These are phyloP conservation scores for Hanseniaspora lachancei DNA, from an alignment of 805 yeast species.

Conservation along the genomic window DNA sequence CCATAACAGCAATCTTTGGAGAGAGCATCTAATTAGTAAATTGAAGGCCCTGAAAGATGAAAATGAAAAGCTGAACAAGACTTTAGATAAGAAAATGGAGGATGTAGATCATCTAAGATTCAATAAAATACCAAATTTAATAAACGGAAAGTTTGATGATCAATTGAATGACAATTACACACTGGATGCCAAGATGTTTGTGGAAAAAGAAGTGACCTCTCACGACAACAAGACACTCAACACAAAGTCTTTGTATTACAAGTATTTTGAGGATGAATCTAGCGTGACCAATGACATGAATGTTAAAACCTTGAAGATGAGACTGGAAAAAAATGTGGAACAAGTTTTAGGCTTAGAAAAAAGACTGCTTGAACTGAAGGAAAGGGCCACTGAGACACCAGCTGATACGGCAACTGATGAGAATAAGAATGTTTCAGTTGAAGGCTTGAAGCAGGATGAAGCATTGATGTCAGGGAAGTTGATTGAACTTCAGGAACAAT, in stretches of 20 bases:
- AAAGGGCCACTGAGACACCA: background rate
- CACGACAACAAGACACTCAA: conserved; percentile 7
- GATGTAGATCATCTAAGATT: background rate
- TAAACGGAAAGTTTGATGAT: conserved; percentile 9
- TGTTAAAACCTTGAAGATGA: conserved; percentile 6
- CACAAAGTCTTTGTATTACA: conserved; percentile 8
- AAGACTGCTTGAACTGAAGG: background rate
- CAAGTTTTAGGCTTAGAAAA: background rate
- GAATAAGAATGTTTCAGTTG: background rate
- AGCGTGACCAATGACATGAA: conserved; percentile 10
- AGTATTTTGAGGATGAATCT: conserved; percentile 3
- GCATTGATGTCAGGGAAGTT: background rate
- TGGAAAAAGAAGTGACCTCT: conserved; percentile 1
- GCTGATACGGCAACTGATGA: background rate
- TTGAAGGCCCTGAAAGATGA: background rate
- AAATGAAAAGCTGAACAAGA: background rate
- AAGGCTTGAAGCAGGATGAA: background rate
- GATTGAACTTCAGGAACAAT: background rate
- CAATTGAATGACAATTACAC: background rate
- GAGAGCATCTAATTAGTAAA: background rate
- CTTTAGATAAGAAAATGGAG: background rate
- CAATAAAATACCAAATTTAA: conserved; percentile 9
- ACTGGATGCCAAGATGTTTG: background rate
- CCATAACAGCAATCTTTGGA: background rate
- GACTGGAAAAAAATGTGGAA: background rate